Conservation (phyloP, 768 basidiomycete species). For the Neoboletus brunneissimus region DNA sequence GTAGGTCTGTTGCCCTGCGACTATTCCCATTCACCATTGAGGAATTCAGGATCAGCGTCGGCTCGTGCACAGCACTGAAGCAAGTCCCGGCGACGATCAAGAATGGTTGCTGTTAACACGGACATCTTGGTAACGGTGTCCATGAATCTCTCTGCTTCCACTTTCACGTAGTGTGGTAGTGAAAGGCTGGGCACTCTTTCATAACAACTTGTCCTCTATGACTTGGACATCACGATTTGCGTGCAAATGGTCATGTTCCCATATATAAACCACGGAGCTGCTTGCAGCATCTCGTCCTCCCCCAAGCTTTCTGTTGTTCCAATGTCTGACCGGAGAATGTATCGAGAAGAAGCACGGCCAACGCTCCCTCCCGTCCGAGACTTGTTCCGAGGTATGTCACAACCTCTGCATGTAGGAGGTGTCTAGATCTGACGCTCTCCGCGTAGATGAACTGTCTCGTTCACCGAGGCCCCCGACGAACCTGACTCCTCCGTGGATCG, state of each 20-base stretch:
- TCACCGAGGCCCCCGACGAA: slow-evolving; percentile 39
- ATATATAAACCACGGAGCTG: slow-evolving; percentile 24
- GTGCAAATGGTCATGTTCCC: slow-evolving; percentile 21
- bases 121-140: slow-evolving; percentile 30
- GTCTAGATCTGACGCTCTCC: slow-evolving; percentile 1
- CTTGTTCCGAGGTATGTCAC: slow-evolving; percentile 55
- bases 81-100: slow-evolving; percentile 33
- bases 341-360: slow-evolving; percentile 40
- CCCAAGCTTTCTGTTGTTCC: slow-evolving; percentile 20
- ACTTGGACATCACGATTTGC: slow-evolving; percentile 25
- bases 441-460: slow-evolving; percentile 48
- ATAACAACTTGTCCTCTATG: slow-evolving; percentile 20
- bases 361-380: slow-evolving; percentile 72
- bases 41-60: slow-evolving; percentile 29
- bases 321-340: slow-evolving; percentile 28
- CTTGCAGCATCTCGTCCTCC: slow-evolving; percentile 4
- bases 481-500: slow-evolving; percentile 42
- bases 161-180: slow-evolving; percentile 22
- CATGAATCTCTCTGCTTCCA: slow-evolving; percentile 19
- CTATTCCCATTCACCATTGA: slow-evolving; percentile 10
- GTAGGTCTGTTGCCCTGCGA: slow-evolving; percentile 9
- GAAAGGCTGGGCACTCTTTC: slow-evolving; percentile 27
- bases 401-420: background rate
- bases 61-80: slow-evolving; percentile 30
- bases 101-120: slow-evolving; percentile 26